A percentile compares a stretch with the other conserved stretches of the same genome.
Evolutionary conservation across 2,329 filamentous ascomycete species (phyloP).

Genomic region (Fusarium annulatum): DNA sequence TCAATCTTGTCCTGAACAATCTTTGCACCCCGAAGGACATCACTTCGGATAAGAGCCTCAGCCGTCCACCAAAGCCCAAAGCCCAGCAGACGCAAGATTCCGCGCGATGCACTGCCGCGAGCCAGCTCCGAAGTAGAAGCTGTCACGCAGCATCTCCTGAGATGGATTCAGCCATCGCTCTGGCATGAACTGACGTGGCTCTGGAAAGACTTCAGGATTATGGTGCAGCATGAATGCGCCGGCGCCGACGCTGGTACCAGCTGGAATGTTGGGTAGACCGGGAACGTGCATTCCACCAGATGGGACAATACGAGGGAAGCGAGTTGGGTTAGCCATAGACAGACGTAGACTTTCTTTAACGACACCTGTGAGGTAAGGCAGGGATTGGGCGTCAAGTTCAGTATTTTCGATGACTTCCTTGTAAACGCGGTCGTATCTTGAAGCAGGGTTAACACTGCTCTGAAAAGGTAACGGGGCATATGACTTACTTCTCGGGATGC

Average conservation of each 20-base stretch:
- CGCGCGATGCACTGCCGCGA: background rate
- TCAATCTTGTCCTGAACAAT: too few species aligned
- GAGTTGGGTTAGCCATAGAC: background rate
- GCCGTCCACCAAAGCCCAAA: background rate
- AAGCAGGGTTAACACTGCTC: background rate
- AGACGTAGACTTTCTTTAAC: background rate
- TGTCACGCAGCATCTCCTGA: background rate
- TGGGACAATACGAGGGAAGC: background rate
- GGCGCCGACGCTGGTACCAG: background rate
- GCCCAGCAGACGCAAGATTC: background rate
- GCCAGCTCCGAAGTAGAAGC: background rate
- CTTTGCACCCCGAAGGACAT: background rate
- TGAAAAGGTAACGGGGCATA: fast-evolving
- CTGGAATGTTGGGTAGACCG: background rate
- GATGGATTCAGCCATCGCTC: background rate
- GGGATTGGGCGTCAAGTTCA: background rate
- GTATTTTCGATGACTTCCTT: background rate
- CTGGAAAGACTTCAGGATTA: background rate
- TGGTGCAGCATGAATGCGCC: background rate
- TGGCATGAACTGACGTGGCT: background rate
- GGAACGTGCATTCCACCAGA: background rate
- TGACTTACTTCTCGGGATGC: background rate
- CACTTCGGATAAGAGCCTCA: background rate
- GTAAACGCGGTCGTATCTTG: background rate
- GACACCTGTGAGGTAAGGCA: background rate